Evolutionary conservation across 257 asterid genomes (phyloP).

Genomic region (Penstemon davidsonii): DNA sequence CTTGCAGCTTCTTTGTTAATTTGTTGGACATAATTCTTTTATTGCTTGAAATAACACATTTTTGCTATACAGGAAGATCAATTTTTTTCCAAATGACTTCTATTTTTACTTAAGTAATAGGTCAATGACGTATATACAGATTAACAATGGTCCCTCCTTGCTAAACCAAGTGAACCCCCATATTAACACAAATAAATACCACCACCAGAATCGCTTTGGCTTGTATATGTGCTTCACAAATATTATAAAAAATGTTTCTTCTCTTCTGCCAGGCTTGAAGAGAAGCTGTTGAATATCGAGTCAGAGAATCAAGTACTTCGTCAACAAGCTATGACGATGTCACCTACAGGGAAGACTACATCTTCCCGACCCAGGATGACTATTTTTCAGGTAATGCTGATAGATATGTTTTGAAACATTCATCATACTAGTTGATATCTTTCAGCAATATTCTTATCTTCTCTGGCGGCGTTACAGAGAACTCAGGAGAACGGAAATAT

Average conservation of each 20-base stretch:
- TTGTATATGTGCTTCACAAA: slow-evolving; percentile 6
- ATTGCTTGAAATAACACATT: neutral
- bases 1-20: slow-evolving; percentile 20
- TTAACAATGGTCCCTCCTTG: neutral
- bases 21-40: neutral
- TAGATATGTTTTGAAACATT: slow-evolving; percentile 14
- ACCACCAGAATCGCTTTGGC: slow-evolving; percentile 7
- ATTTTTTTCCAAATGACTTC: neutral
- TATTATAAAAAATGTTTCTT: slow-evolving; percentile 24
- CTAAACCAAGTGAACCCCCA: neutral
- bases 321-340: slow-evolving; percentile 94
- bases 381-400: slow-evolving; percentile 63
- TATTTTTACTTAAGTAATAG: slow-evolving; percentile 11
- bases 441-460: slow-evolving; percentile 25
- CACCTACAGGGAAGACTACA: slow-evolving; percentile 83
- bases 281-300: slow-evolving; percentile 85
- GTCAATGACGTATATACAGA: slow-evolving; percentile 4
- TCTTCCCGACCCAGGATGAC: slow-evolving; percentile 77
- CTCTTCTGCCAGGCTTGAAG: slow-evolving; percentile 76
- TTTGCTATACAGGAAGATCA: slow-evolving; percentile 11
- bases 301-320: slow-evolving; percentile 99
- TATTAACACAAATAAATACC: slow-evolving; percentile 1
- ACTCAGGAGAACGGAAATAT: slow-evolving; percentile 64
- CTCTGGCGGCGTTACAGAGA: slow-evolving; percentile 47
- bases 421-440: slow-evolving; percentile 21